These are phyloP conservation scores for Pestalotiopsis sp. DNA, from an alignment of 2,329 filamentous ascomycete species.

Conservation along the genomic window DNA sequence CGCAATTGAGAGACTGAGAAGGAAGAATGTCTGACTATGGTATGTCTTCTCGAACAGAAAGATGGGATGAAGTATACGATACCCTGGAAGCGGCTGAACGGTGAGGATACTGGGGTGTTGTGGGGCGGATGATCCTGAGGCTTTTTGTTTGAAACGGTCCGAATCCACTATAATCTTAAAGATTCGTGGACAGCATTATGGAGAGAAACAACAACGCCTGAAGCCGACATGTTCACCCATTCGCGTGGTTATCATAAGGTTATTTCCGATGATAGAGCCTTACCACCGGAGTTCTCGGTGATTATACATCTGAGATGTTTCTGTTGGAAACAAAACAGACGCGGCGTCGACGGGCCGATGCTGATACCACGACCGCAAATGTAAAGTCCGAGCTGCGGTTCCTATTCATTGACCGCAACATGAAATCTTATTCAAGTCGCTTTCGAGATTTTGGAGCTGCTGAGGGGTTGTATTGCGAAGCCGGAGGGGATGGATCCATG, in stretches of 20 bases:
- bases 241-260: neutral
- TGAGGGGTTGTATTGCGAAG: too few relatives aligned
- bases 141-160: neutral
- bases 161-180: neutral
- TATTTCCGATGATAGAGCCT: neutral
- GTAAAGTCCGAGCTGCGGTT: too few relatives aligned
- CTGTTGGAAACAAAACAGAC: too few relatives aligned
- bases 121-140: neutral
- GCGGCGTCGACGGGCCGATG: too few relatives aligned
- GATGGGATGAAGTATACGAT: neutral
- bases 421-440: too few relatives aligned
- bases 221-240: neutral
- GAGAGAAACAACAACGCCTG: neutral
- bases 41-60: neutral
- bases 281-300: too few relatives aligned
- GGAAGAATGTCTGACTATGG: neutral
- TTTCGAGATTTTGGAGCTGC: too few relatives aligned
- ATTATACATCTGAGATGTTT: too few relatives aligned
- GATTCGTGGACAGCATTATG: neutral
- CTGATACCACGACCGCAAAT: too few relatives aligned
- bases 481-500: too few relatives aligned
- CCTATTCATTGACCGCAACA: too few relatives aligned
- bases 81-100: neutral
- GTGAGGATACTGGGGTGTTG: neutral
- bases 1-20: neutral